phyloP scores from a whole-genome alignment of 2,329 filamentous ascomycete genomes.

The Annulohypoxylon truncatum region DNA sequence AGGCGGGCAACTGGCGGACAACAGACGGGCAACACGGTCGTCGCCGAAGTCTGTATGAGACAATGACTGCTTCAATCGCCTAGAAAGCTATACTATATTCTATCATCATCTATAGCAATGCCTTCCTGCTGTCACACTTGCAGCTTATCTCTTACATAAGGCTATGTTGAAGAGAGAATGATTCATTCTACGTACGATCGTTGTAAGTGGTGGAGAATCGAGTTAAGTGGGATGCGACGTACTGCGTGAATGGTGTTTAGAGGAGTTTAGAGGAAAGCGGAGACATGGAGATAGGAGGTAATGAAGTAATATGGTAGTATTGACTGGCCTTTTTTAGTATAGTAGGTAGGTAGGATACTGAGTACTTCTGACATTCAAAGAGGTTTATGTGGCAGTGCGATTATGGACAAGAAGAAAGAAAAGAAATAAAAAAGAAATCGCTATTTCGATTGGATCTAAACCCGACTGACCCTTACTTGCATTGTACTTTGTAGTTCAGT shows the following conservation, averaged over 20 bases:
- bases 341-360: not conserved
- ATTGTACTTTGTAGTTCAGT: not conserved
- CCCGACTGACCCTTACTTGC: not conserved
- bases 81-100: constrained; percentile 11
- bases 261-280: not conserved
- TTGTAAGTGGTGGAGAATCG: not conserved
- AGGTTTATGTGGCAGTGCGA: constrained; percentile 25
- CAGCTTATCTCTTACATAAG: constrained; percentile 32
- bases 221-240: constrained; percentile 8
- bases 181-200: constrained; percentile 3
- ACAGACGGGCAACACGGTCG: constrained; percentile 15
- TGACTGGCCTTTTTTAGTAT: not conserved
- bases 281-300: constrained; percentile 3
- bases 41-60: constrained; percentile 17
- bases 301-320: not conserved
- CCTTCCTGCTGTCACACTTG: constrained; percentile 29
- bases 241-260: constrained; percentile 2
- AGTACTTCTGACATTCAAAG: not conserved
- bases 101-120: constrained; percentile 27
- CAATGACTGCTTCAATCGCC: constrained; percentile 20
- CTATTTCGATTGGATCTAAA: constrained; percentile 1
- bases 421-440: not conserved
- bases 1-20: not conserved
- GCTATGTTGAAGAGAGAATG: constrained; percentile 22
- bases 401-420: constrained; percentile 1